A percentile compares a stretch with the other conserved stretches of the same genome.
Conservation (phyloP, 192 early-diverging fungal genomes). For the Linnemannia schmuckeri region DNA sequence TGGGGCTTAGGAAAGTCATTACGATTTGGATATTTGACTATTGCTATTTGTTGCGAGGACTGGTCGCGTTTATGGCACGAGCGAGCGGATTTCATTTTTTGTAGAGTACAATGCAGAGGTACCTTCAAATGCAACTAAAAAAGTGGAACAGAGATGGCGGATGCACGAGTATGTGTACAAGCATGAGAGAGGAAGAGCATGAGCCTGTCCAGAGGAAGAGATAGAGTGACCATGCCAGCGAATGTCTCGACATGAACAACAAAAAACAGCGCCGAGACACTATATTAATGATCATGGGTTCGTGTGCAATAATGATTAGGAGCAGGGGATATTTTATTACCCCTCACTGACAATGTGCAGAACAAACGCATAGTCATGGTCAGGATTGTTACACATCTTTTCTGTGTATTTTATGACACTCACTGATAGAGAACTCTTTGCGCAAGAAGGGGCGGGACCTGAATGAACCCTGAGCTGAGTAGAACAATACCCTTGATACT, state of each 20-base stretch:
- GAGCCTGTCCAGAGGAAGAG: not conserved
- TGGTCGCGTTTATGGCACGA: not conserved
- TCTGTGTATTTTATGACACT: not conserved
- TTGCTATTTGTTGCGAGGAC: not conserved
- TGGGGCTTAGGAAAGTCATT: not conserved
- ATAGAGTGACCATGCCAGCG: not conserved
- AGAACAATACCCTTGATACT: not conserved
- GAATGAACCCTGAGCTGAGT: not conserved
- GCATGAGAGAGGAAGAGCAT: not conserved
- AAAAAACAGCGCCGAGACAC: not conserved
- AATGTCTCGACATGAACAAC: not conserved
- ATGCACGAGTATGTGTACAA: too few species aligned
- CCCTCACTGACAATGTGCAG: too few species aligned
- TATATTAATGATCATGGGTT: not conserved
- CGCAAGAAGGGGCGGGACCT: not conserved
- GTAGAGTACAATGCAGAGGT: not conserved
- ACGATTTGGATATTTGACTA: not conserved
- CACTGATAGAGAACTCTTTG: not conserved
- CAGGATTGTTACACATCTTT: not conserved
- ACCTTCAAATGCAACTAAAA: not conserved
- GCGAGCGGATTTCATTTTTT: not conserved
- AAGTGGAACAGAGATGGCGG: not conserved
- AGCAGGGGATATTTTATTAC: too few species aligned
- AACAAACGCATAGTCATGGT: too few species aligned
- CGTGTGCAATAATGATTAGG: too few species aligned